Evolutionary conservation across 2,329 filamentous ascomycete species (phyloP).

Genomic region (Neocatenulostroma microsporum): DNA sequence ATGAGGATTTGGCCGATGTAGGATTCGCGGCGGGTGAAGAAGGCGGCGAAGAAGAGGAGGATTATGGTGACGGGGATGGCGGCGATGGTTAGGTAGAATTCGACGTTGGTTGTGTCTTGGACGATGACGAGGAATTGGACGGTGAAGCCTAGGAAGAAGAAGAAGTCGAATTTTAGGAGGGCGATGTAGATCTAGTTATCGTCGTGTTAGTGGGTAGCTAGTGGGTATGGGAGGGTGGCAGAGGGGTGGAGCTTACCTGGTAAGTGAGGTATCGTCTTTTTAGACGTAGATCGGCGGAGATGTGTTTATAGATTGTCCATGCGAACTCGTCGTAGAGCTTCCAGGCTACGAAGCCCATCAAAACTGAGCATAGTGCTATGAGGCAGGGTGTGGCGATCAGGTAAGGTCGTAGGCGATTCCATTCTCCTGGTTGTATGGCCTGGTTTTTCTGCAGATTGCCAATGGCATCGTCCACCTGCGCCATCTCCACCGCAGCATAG

Average conservation of each 20-base stretch:
- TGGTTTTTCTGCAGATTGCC: conserved; percentile 39
- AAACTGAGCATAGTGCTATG: conserved; percentile 64
- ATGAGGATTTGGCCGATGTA: conserved; percentile 66
- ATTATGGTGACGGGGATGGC: conserved; percentile 86
- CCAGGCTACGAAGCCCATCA: conserved; percentile 74
- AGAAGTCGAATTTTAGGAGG: conserved; percentile 97
- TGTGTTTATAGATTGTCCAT: conserved; percentile 99
- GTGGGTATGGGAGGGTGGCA: too few species aligned
- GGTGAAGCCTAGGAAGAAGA: conserved; percentile 98
- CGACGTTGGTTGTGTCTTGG: conserved; percentile 60
- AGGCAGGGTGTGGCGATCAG: conserved; percentile 80
- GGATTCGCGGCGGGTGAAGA: conserved; percentile 76
- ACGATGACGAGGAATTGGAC: conserved; percentile 97
- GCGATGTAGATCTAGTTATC: conserved; percentile 83
- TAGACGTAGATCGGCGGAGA: conserved; percentile 92
- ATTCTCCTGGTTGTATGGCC: conserved; percentile 49
- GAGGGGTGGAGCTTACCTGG: conserved; percentile 56
- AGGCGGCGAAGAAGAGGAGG: conserved; percentile 77
- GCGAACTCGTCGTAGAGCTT: conserved; percentile 98
- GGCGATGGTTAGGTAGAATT: conserved; percentile 79
- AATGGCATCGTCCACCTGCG: conserved; percentile 77
- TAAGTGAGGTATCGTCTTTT: conserved; percentile 95
- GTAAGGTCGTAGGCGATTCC: conserved; percentile 62
- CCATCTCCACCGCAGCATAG: conserved; percentile 86
- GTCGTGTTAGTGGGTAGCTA: too few species aligned